These are phyloP conservation scores for Beauveria medogensis DNA, from an alignment of 2,329 filamentous ascomycete genomes.

Conservation along the genomic window DNA sequence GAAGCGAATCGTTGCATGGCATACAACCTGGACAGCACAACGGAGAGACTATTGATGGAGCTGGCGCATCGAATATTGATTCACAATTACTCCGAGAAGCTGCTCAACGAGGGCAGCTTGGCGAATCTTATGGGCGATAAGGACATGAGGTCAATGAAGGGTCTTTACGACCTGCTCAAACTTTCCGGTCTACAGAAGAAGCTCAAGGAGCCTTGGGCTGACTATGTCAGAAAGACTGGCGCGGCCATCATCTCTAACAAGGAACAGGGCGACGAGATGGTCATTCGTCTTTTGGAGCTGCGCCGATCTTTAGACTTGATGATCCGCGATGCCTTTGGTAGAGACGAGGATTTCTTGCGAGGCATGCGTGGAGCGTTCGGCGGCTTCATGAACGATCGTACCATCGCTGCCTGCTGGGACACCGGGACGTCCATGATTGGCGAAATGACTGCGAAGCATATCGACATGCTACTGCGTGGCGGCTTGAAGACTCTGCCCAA, in stretches of 20 bases:
- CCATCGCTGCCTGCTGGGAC: conserved; percentile 61
- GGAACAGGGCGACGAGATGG: conserved; percentile 74
- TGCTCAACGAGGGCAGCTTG: conserved; percentile 60
- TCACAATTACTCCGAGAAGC: conserved; percentile 53
- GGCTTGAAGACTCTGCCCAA: conserved; percentile 77
- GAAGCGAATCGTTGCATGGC: conserved; percentile 72
- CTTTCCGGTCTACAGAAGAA: conserved; percentile 62
- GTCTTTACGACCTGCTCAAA: conserved; percentile 69
- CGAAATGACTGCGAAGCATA: conserved; percentile 97
- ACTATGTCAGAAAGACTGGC: conserved; percentile 71
- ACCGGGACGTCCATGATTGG: conserved; percentile 89
- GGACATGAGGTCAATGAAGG: conserved; percentile 61
- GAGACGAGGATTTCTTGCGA: conserved; percentile 69
- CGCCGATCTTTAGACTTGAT: conserved; percentile 72
- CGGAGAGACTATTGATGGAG: conserved; percentile 66
- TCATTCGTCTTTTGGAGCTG: conserved; percentile 70
- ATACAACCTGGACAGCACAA: conserved; percentile 76
- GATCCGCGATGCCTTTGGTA: conserved; percentile 67
- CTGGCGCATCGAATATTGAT: conserved; percentile 68
- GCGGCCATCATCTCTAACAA: conserved; percentile 72
- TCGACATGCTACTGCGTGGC: conserved; percentile 80
- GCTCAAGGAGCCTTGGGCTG: conserved; percentile 65
- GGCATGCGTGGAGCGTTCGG: conserved; percentile 79
- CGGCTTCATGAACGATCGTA: conserved; percentile 85
- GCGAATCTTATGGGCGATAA: conserved; percentile 64